Evolutionary conservation across 257 asterid genomes (phyloP).

Genomic region (Plantago ovata): DNA sequence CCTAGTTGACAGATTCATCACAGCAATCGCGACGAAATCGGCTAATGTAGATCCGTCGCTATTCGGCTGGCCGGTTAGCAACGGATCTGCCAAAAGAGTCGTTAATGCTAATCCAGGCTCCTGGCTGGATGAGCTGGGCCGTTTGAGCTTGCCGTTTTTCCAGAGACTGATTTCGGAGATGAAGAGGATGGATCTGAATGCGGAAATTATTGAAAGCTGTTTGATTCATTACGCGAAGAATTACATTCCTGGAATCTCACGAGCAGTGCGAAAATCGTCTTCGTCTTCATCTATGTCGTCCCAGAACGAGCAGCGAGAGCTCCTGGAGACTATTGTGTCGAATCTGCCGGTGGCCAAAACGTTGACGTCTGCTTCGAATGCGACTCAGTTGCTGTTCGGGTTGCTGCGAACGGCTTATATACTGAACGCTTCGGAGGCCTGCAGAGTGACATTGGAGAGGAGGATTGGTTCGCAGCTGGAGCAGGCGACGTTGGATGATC

Average conservation of each 20-base stretch:
- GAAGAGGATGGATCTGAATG: conserved; percentile 56
- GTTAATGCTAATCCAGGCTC: conserved; percentile 34
- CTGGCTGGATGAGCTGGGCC: conserved; percentile 79
- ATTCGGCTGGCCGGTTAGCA: conserved; percentile 93
- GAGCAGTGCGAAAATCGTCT: conserved; percentile 54
- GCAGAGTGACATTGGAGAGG: conserved; percentile 63
- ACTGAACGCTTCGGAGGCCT: conserved; percentile 63
- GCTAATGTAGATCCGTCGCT: conserved; percentile 70
- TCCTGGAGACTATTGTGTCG: conserved; percentile 62
- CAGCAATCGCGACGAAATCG: conserved; percentile 62
- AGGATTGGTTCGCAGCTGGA: conserved; percentile 83
- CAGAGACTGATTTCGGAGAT: conserved; percentile 58
- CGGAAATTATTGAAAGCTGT: conserved; percentile 79
- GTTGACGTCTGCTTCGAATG: conserved; percentile 27
- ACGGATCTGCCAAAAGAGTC: conserved; percentile 27
- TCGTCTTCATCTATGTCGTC: conserved; percentile 43
- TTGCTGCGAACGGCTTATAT: conserved; percentile 72
- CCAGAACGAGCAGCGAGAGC: conserved; percentile 81
- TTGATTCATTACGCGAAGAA: conserved; percentile 69
- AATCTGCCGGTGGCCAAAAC: conserved; percentile 59
- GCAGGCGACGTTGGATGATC: conserved; percentile 83
- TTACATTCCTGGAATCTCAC: conserved; percentile 76
- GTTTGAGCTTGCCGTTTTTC: conserved; percentile 51
- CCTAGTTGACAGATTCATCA: conserved; percentile 68
- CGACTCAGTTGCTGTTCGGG: conserved; percentile 67